Conservation (phyloP, 2,329 filamentous ascomycete species). For the Coniochaeta sp. region DNA sequence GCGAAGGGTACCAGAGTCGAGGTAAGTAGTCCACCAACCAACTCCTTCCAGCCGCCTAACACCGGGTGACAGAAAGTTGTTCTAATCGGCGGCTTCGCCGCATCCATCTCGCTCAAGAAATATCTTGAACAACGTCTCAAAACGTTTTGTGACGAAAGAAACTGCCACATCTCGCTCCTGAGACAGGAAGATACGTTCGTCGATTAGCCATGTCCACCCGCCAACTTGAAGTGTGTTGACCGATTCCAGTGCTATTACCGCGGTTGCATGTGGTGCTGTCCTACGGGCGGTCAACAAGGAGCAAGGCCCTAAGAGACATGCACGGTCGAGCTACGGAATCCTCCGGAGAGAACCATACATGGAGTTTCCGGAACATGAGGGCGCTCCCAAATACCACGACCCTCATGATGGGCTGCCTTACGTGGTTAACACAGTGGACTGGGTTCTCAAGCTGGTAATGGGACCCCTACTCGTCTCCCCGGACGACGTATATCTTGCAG, state of each 20-base stretch:
- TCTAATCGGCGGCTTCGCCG: slow-evolving; percentile 23
- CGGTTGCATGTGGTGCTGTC: slow-evolving; percentile 22
- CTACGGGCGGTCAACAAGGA: slow-evolving; percentile 21
- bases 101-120: slow-evolving; percentile 17
- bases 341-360: slow-evolving; percentile 13
- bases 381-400: slow-evolving; percentile 6
- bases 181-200: slow-evolving; percentile 3
- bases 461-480: not conserved
- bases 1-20: slow-evolving; percentile 7
- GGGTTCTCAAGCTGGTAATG: slow-evolving; percentile 15
- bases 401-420: slow-evolving; percentile 13
- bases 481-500: not conserved
- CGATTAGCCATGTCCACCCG: not conserved
- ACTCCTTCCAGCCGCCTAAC: not conserved
- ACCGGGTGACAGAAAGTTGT: slow-evolving; percentile 18
- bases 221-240: not conserved
- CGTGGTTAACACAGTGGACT: slow-evolving; percentile 16
- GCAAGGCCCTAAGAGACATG: slow-evolving; percentile 16
- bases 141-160: slow-evolving; percentile 1
- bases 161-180: slow-evolving; percentile 3
- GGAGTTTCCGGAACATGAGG: slow-evolving; percentile 6
- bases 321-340: slow-evolving; percentile 21
- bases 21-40: not conserved
- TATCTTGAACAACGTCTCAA: slow-evolving; percentile 12
- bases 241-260: slow-evolving; percentile 11